Percentiles rank a stretch among this genome's conserved stretches.
phyloP scores from a whole-genome alignment of 2,329 filamentous ascomycete species.

The Paracorniculantispora psalliotae region DNA sequence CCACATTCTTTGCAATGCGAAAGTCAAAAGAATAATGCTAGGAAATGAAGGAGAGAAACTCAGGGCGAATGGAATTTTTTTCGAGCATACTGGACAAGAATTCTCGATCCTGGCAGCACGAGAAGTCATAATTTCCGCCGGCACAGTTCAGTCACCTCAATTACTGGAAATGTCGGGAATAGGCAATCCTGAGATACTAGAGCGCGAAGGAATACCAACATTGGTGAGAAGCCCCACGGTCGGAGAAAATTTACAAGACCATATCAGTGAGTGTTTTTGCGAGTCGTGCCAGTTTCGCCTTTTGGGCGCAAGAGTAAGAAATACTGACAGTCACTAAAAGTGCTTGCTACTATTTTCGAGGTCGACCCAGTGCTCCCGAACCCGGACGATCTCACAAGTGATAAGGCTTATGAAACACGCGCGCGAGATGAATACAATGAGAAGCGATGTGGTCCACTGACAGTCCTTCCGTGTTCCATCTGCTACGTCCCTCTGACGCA shows the following conservation, averaged over 20 bases:
- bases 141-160: constrained; percentile 52
- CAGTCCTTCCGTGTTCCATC: constrained; percentile 36
- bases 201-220: background rate
- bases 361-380: constrained; percentile 37
- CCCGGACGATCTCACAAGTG: constrained; percentile 33
- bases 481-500: constrained; percentile 37
- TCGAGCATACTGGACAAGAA: constrained; percentile 32
- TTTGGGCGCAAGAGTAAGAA: no score
- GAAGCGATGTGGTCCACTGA: constrained; percentile 30
- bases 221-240: constrained; percentile 29
- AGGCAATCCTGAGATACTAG: background rate
- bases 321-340: no score
- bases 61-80: constrained; percentile 29
- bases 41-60: constrained; percentile 17
- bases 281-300: no score
- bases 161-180: constrained; percentile 50
- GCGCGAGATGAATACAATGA: constrained; percentile 30
- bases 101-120: constrained; percentile 33
- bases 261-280: constrained; percentile 4
- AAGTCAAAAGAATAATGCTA: constrained; percentile 24
- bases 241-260: constrained; percentile 56
- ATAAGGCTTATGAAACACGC: constrained; percentile 24
- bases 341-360: constrained; percentile 40
- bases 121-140: constrained; percentile 57
- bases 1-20: constrained; percentile 28